These are phyloP conservation scores for Pythium diclinum DNA, from an alignment of 352 stramenopile genomes.

Conservation along the genomic window DNA sequence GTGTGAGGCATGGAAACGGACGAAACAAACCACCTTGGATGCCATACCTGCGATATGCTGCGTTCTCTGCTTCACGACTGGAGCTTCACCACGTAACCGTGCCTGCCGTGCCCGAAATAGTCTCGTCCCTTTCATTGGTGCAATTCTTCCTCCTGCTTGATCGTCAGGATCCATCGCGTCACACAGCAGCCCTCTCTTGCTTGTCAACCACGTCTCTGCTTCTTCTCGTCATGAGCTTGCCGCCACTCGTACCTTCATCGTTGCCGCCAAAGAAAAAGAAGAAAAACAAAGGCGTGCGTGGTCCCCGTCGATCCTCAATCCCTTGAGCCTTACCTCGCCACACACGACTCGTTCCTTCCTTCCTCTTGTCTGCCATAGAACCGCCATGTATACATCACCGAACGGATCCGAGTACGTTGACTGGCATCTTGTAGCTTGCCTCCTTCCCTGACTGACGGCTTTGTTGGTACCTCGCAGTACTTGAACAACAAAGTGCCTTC, in stretches of 20 bases:
- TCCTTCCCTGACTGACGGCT: not conserved
- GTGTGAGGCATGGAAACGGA: not conserved
- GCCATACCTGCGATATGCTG: not conserved
- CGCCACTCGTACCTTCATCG: not conserved
- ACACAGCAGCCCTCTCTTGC: not conserved
- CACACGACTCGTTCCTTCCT: not conserved
- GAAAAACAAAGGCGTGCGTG: conserved; percentile 24
- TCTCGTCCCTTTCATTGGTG: not conserved
- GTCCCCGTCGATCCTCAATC: too few species aligned
- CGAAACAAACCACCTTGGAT: too few species aligned
- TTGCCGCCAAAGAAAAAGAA: conserved; percentile 25
- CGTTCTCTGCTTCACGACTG: not conserved
- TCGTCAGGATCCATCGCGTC: not conserved
- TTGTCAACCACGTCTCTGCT: not conserved
- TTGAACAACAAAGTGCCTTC: conserved; percentile 61
- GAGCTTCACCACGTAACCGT: too few species aligned
- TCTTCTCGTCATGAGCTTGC: conserved; percentile 10
- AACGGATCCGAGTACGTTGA: conserved; percentile 50
- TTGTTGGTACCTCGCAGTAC: conserved; percentile 34
- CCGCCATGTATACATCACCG: conserved; percentile 75
- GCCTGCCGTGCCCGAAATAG: not conserved
- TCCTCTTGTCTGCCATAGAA: conserved; percentile 28
- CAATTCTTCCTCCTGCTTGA: not conserved
- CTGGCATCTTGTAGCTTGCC: not conserved
- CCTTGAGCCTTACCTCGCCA: not conserved